These are phyloP conservation scores for Colletotrichum nymphaeae DNA, from an alignment of 2,329 filamentous ascomycete genomes.

Conservation along the genomic window DNA sequence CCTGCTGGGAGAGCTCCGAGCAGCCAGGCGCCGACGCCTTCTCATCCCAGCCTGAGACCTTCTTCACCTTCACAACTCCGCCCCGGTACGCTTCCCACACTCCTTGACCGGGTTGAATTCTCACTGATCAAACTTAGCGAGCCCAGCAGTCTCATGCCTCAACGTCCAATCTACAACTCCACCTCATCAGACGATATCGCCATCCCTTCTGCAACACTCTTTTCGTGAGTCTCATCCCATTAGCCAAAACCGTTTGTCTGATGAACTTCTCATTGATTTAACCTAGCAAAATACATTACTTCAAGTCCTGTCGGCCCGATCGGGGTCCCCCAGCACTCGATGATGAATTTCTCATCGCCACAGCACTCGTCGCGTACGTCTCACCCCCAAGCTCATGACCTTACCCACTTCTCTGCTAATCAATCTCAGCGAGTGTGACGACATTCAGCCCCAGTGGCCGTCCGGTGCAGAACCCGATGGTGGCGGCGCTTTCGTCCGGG, in stretches of 20 bases:
- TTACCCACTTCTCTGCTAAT: neutral
- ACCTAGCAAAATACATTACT: neutral
- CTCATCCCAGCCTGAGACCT: neutral
- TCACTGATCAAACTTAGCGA: neutral
- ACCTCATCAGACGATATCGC: neutral
- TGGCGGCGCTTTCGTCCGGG: constrained; percentile 15
- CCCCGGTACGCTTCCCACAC: neutral
- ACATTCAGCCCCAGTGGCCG: constrained; percentile 3
- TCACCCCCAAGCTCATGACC: neutral
- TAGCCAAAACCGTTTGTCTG: neutral
- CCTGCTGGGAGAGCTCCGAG: neutral
- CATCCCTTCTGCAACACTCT: neutral
- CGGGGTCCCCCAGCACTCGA: neutral
- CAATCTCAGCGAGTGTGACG: neutral
- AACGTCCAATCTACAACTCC: neutral
- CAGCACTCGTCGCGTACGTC: neutral
- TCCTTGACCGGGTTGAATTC: neutral
- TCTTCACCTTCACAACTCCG: neutral
- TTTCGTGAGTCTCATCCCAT: neutral
- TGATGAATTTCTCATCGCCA: neutral
- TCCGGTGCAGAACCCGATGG: constrained; percentile 22
- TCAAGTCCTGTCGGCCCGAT: neutral
- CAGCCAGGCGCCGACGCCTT: neutral
- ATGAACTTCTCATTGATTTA: neutral
- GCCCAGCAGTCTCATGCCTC: too few species aligned